phyloP scores from a whole-genome alignment of 2,329 filamentous ascomycete species.

The Talaromyces sp. region DNA sequence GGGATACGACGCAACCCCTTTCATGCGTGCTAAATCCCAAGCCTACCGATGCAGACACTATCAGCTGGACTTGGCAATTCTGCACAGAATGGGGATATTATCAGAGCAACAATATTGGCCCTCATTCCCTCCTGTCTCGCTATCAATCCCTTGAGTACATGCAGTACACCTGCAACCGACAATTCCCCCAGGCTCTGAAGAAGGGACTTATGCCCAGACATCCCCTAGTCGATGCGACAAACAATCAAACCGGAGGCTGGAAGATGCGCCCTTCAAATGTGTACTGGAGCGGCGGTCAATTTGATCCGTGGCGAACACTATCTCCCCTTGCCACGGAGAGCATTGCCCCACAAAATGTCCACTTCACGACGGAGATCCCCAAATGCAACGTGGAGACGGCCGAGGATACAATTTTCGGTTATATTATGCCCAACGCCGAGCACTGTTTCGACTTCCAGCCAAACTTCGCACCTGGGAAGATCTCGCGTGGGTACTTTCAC shows the following conservation, averaged over 20 bases:
- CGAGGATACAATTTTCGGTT: slow-evolving; percentile 50
- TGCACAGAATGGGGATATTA: slow-evolving; percentile 58
- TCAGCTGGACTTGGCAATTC: slow-evolving; percentile 56
- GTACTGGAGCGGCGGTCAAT: slow-evolving; percentile 55
- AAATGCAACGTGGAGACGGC: slow-evolving; percentile 44
- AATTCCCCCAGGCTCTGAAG: slow-evolving; percentile 49
- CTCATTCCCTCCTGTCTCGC: slow-evolving; percentile 50
- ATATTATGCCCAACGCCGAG: slow-evolving; percentile 48
- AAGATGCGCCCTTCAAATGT: slow-evolving; percentile 54
- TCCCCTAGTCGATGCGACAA: slow-evolving; percentile 44
- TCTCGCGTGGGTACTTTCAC: slow-evolving; percentile 42
- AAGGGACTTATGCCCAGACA: slow-evolving; percentile 45
- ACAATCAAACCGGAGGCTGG: slow-evolving; percentile 55
- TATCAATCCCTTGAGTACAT: slow-evolving; percentile 51
- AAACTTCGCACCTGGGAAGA: slow-evolving; percentile 33
- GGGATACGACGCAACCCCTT: slow-evolving; percentile 21
- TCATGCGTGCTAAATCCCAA: slow-evolving; percentile 43
- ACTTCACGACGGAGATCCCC: slow-evolving; percentile 45
- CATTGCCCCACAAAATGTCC: slow-evolving; percentile 44
- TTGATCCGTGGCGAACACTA: slow-evolving; percentile 56
- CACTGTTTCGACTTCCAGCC: slow-evolving; percentile 55
- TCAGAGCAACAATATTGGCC: slow-evolving; percentile 53
- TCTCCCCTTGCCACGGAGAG: slow-evolving; percentile 46
- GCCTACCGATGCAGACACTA: slow-evolving; percentile 39
- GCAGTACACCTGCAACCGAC: slow-evolving; percentile 50